Evolutionary conservation across 2,329 filamentous ascomycete genomes (phyloP), one percentile per base, ranked within the genome.

Genomic region (Cytospora schulzeri): DNA sequence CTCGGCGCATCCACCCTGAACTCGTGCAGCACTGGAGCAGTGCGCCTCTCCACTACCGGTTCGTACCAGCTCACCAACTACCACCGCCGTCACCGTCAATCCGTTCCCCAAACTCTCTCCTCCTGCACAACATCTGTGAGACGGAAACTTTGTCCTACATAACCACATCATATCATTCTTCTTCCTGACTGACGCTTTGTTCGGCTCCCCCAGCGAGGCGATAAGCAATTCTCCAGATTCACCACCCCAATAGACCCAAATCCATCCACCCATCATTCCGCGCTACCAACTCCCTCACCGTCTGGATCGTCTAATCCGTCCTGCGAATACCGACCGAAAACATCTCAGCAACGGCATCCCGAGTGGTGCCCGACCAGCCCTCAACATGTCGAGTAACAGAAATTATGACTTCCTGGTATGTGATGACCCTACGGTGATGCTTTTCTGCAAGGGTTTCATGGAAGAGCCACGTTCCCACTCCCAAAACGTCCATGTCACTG

Each of bases 391-490:
- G 74, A 92, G 91, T 79, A 96, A 94, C 84, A 89, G 95, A 80
- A 99, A 99, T 84, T 99, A 99, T 81, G 95, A 99, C 80, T 98
- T 98, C 80, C 85, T 99, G 81, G 94, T 98, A 89, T 76, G 89
- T 79, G 67, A 57, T 79, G 67, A 57, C 54, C 67, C 68, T 65
- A 67, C 69, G 67, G 65, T 69, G 19, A 57, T 33, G 56, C 53
- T 50, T 54, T 50, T 50, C n/a, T 26, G 62, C 66, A 65, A 65
- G 45, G n/a, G 8, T 24, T 62, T 63, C 54, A 31, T 59, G 62
- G 64, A 62, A 66, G 65, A 64, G 65, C 51, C 65, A 66, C 65
- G 58, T 63, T 63, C 55, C 62, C 61, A 69, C 26, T 68, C 45
- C 45, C n/a, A n/a, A n/a, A 22, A 41, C 29, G 29, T 35, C 29